A percentile compares a stretch with the other conserved stretches of the same genome.
These are phyloP conservation scores for Pleurotus salmoneostramineus DNA, from an alignment of 768 basidiomycete species.

Conservation along the genomic window DNA sequence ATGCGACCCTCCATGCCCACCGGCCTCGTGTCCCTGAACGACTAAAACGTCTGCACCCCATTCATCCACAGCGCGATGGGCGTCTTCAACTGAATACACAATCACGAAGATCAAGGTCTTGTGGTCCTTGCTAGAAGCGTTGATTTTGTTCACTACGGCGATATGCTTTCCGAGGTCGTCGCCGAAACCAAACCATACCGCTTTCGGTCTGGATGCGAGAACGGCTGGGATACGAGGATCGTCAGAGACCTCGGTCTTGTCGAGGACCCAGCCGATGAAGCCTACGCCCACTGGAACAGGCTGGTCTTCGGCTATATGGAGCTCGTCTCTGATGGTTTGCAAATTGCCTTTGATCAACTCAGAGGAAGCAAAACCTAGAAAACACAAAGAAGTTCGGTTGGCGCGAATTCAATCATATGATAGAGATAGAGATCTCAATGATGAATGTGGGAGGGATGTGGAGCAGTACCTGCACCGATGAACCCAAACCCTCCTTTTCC, in stretches of 20 bases:
- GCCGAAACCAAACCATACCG: constrained; percentile 66
- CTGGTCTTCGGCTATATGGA: constrained; percentile 23
- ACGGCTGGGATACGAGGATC: constrained; percentile 34
- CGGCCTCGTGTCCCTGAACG: constrained; percentile 52
- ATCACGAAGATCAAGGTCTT: constrained; percentile 51
- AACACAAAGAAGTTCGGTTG: not conserved
- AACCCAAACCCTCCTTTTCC: constrained; percentile 57
- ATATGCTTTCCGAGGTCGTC: constrained; percentile 47
- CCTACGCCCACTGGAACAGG: constrained; percentile 56
- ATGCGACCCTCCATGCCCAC: constrained; percentile 30
- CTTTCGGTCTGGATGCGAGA: constrained; percentile 41
- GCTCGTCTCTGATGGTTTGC: constrained; percentile 26
- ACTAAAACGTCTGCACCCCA: constrained; percentile 61
- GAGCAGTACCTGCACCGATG: constrained; percentile 39
- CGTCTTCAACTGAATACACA: constrained; percentile 45
- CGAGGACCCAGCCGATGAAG: constrained; percentile 54
- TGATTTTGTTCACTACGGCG: constrained; percentile 36
- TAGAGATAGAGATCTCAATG: not conserved
- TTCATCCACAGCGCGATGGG: constrained; percentile 38
- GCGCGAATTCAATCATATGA: not conserved
- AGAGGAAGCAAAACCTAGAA: constrained; percentile 32
- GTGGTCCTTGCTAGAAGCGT: constrained; percentile 28
- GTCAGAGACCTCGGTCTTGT: constrained; percentile 30
- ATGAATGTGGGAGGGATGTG: not conserved
- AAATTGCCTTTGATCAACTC: constrained; percentile 36